These are phyloP conservation scores for Mercurialis annua DNA, from an alignment of 345 rosid genomes.

Conservation along the genomic window DNA sequence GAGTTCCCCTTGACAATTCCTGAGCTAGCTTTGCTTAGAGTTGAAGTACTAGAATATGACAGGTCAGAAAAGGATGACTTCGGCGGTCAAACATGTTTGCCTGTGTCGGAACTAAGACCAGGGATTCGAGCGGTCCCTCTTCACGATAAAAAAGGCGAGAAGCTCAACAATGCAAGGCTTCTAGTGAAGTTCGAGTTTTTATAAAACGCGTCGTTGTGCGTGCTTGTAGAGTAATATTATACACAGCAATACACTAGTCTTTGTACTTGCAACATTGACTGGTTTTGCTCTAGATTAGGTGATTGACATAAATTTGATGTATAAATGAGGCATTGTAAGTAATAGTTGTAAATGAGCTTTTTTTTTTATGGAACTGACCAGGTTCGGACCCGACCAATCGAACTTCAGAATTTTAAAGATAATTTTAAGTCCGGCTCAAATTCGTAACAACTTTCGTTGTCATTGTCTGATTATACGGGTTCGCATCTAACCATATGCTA, in stretches of 20 bases:
- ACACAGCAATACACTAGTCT: too few species aligned
- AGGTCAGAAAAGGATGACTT: constrained; percentile 32
- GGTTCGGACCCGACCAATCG: too few species aligned
- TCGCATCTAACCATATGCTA: too few species aligned
- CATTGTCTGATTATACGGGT: too few species aligned
- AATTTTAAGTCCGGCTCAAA: too few species aligned
- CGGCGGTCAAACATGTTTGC: constrained; percentile 32
- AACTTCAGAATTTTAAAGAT: too few species aligned
- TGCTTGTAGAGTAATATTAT: not conserved
- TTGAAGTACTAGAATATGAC: constrained; percentile 30
- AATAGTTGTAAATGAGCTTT: too few species aligned
- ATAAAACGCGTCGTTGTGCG: too few species aligned
- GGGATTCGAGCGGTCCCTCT: constrained; percentile 33
- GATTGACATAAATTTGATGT: not conserved
- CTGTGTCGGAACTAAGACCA: constrained; percentile 27
- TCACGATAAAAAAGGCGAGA: constrained; percentile 27
- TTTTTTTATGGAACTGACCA: too few species aligned
- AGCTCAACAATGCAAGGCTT: constrained; percentile 26
- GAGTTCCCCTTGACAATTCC: constrained; percentile 26
- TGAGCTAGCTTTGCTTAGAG: constrained; percentile 28
- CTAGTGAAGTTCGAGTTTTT: constrained; percentile 25
- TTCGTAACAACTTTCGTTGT: too few species aligned
- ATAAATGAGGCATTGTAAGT: not conserved
- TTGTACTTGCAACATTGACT: too few species aligned
- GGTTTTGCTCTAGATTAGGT: not conserved